phyloP scores from a whole-genome alignment of 805 yeast species.

The Ogataea saltuana region DNA sequence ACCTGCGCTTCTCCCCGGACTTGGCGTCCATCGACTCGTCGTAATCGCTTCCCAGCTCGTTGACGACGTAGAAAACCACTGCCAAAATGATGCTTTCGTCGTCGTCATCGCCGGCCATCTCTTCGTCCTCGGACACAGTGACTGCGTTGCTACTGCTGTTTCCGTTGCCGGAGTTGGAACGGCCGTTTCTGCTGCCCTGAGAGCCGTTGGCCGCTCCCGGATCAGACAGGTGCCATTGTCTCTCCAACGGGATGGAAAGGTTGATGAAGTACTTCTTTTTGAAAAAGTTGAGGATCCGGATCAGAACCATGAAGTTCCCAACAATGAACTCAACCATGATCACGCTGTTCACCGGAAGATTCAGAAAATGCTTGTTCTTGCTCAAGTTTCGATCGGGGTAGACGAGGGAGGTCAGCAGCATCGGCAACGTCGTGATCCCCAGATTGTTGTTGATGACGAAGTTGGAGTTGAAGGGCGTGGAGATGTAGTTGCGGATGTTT shows the following conservation, averaged over 20 bases:
- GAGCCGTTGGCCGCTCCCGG: slow-evolving; percentile 2
- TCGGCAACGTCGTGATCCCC: slow-evolving; percentile 52
- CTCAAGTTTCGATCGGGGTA: slow-evolving; percentile 30
- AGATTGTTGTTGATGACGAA: slow-evolving; percentile 49
- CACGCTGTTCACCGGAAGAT: slow-evolving; percentile 36
- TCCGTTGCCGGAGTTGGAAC: slow-evolving; percentile 1
- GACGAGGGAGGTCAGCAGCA: slow-evolving; percentile 41
- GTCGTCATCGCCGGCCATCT: slow-evolving; percentile 20
- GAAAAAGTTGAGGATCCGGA: slow-evolving; percentile 42
- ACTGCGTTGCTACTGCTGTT: slow-evolving; percentile 1
- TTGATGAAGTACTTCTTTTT: slow-evolving; percentile 29
- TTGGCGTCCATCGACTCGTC: slow-evolving; percentile 5
- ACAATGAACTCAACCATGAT: slow-evolving; percentile 40
- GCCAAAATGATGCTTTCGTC: slow-evolving; percentile 33
- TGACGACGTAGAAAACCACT: slow-evolving; percentile 31
- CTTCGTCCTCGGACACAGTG: slow-evolving; percentile 21
- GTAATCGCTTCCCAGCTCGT: slow-evolving; percentile 29
- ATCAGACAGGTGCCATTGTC: slow-evolving; percentile 24
- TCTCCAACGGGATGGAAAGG: slow-evolving; percentile 23
- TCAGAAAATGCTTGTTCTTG: slow-evolving; percentile 31
- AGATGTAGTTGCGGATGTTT: slow-evolving; percentile 24
- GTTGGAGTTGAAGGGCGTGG: slow-evolving; percentile 26
- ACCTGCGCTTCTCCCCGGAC: slow-evolving; percentile 17
- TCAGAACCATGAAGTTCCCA: slow-evolving; percentile 48
- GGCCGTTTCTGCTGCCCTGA: slow-evolving; percentile 6